These are phyloP conservation scores for Hordeum vulgare DNA, from an alignment of 176 grass and related monocot species.

Conservation along the genomic window MorexV3_pseudomolecules_assembly NC_058521.1:395236400-395236899, in stretches of 20 bases:
- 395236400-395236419: background rate
- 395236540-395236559: background rate
- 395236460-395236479: background rate
- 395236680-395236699: slow-evolving; percentile 95
- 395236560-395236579: background rate
- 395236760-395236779: slow-evolving; percentile 85
- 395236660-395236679: slow-evolving; percentile 98
- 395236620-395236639: slow-evolving; percentile 37
- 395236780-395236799: slow-evolving; percentile 2
- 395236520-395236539: background rate
- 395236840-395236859: background rate
- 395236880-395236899: no score
- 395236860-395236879: background rate
- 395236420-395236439: background rate
- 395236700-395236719: slow-evolving; percentile 91
- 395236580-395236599: background rate
- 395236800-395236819: slow-evolving; percentile 12
- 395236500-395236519: background rate
- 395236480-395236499: slow-evolving; percentile 1
- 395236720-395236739: slow-evolving; percentile 71
- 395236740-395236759: slow-evolving; percentile 94
- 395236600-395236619: slow-evolving; percentile 11
- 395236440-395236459: background rate
- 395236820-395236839: slow-evolving; percentile 9
- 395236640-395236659: slow-evolving; percentile 97